These are phyloP conservation scores for Pythium angustatum DNA, from an alignment of 352 stramenopile genomes.

Conservation along the genomic window DNA sequence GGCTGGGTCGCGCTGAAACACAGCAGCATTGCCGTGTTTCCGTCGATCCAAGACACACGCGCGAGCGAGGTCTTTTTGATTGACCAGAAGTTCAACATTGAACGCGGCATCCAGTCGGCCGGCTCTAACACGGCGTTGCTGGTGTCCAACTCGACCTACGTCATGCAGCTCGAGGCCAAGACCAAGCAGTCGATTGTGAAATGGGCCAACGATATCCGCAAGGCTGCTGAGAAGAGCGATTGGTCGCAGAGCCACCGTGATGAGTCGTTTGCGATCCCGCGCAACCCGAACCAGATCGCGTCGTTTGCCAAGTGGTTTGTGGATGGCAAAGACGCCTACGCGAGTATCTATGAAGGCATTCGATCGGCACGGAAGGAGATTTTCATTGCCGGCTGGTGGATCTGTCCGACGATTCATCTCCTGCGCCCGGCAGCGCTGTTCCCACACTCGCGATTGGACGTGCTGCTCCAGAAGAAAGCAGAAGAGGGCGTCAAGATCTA, in stretches of 20 bases:
- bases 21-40: slow-evolving; percentile 78
- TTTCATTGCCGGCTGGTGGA: slow-evolving; percentile 91
- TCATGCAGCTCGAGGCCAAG: slow-evolving; percentile 84
- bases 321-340: slow-evolving; percentile 74
- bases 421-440: slow-evolving; percentile 57
- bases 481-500: slow-evolving; percentile 87
- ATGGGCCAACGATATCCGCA: slow-evolving; percentile 85
- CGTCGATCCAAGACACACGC: slow-evolving; percentile 71
- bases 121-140: slow-evolving; percentile 78
- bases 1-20: slow-evolving; percentile 84
- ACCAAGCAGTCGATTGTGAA: slow-evolving; percentile 78
- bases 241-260: slow-evolving; percentile 82
- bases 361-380: slow-evolving; percentile 77
- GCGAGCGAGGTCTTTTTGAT: slow-evolving; percentile 77
- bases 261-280: slow-evolving; percentile 77
- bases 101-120: slow-evolving; percentile 74
- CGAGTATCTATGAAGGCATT: slow-evolving; percentile 73
- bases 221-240: slow-evolving; percentile 59
- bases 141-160: slow-evolving; percentile 81
- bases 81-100: slow-evolving; percentile 80
- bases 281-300: slow-evolving; percentile 56
- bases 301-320: slow-evolving; percentile 83
- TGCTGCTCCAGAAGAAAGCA: slow-evolving; percentile 66
- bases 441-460: slow-evolving; percentile 67
- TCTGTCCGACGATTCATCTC: slow-evolving; percentile 85